Percentiles rank a stretch among this genome's conserved stretches.
phyloP scores from a whole-genome alignment of 1,284 basidiomycete genomes.

The Volvariella volvacea region DNA sequence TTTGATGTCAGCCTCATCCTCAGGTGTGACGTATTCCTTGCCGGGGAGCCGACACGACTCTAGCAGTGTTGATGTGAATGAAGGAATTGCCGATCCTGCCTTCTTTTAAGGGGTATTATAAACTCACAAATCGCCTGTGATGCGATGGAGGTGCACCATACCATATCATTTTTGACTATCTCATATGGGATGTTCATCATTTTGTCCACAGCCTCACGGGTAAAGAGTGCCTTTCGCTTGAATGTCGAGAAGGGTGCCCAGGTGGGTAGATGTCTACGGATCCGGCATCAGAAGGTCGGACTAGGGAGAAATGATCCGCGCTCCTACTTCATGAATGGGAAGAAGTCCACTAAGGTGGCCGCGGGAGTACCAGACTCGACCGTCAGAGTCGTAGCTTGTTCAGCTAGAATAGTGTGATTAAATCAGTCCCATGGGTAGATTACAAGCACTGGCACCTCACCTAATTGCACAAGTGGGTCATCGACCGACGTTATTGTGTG shows the following conservation, averaged over 20 bases:
- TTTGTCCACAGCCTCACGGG: slow-evolving; percentile 32
- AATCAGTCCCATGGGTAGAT: slow-evolving; percentile 16
- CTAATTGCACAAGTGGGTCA: slow-evolving; percentile 32
- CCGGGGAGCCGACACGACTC: slow-evolving; percentile 26
- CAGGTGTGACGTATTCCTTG: slow-evolving; percentile 22
- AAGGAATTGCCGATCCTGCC: slow-evolving; percentile 39
- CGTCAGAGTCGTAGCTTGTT: slow-evolving; percentile 40
- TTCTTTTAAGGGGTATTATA: slow-evolving; percentile 21
- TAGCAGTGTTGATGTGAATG: slow-evolving; percentile 47
- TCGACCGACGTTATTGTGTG: slow-evolving; percentile 33
- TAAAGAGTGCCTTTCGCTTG: slow-evolving; percentile 40
- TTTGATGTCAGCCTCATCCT: slow-evolving; percentile 51
- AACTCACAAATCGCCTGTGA: slow-evolving; percentile 10
- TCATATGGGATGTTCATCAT: slow-evolving; percentile 49
- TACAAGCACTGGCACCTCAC: slow-evolving; percentile 17
- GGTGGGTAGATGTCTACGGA: slow-evolving; percentile 37
- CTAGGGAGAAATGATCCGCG: neutral
- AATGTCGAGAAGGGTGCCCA: slow-evolving; percentile 55
- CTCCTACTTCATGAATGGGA: slow-evolving; percentile 38
- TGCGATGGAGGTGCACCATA: slow-evolving; percentile 17
- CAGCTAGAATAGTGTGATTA: slow-evolving; percentile 25
- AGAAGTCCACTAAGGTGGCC: slow-evolving; percentile 49
- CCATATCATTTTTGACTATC: slow-evolving; percentile 45
- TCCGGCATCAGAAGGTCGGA: neutral
- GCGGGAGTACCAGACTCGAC: slow-evolving; percentile 45